A percentile compares a stretch with the other conserved stretches of the same genome.
phyloP scores from a whole-genome alignment of 345 rosid species.

The Euphorbia peplus region DNA sequence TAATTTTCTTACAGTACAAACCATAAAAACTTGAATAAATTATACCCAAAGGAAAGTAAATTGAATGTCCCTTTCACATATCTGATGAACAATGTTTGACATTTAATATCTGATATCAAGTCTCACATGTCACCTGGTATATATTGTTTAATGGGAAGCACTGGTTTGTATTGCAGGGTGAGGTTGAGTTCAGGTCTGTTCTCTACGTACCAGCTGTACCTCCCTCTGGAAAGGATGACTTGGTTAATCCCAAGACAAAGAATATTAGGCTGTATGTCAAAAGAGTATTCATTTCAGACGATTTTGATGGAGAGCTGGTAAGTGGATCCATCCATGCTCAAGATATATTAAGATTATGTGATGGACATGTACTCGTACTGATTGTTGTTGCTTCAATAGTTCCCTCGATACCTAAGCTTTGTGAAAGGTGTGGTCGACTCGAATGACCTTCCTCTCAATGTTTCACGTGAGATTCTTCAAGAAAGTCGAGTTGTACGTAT shows the following conservation, averaged over 20 bases:
- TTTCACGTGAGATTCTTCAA: slow-evolving; percentile 97
- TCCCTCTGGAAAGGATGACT: slow-evolving; percentile 78
- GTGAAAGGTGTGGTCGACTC: slow-evolving; percentile 99
- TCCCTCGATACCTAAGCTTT: slow-evolving; percentile 91
- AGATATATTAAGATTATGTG: not conserved
- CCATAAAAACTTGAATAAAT: not conserved
- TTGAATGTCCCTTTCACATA: not conserved
- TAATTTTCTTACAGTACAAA: not conserved
- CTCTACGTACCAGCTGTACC: slow-evolving; percentile 82
- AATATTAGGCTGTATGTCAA: slow-evolving; percentile 94
- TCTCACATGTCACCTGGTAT: not conserved
- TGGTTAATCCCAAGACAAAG: slow-evolving; percentile 86
- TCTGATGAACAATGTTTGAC: not conserved
- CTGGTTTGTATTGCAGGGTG: slow-evolving; percentile 59
- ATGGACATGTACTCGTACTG: not conserved
- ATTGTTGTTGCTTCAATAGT: slow-evolving; percentile 40
- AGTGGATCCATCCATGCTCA: slow-evolving; percentile 15
- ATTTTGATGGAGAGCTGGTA: slow-evolving; percentile 98
- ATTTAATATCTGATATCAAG: not conserved
- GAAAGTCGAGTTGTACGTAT: slow-evolving; percentile 86
- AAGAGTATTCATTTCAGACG: slow-evolving; percentile 94
- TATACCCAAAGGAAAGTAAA: not conserved
- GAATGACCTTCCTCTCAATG: slow-evolving; percentile 93
- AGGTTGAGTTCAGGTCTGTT: slow-evolving; percentile 95
- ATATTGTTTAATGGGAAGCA: slow-evolving; percentile 10